Base-by-base conservation (phyloP, 2,329 filamentous ascomycete species). In the Talaromyces islandicus region DNA sequence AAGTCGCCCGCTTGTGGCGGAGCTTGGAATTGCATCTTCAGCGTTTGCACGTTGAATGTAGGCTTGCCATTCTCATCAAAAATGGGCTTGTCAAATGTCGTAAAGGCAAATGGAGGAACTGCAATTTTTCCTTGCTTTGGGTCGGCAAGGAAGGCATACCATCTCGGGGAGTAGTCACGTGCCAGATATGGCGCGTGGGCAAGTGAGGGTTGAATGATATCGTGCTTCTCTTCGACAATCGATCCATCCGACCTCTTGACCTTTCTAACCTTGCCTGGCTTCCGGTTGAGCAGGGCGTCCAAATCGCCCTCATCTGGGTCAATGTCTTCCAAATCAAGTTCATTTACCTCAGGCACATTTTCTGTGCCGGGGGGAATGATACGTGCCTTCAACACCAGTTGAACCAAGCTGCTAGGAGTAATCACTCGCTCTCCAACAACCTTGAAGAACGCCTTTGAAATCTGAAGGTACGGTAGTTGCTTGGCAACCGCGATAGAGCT, bases 391-490 rank as follows among this genome's bases (percentile, higher is more conserved):
- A 99, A 86, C 56, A 99, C 91, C 30, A 99, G 88, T 63, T 92
- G 93, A 24, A 97, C 93, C 41, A 99, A 84, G 60, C 92, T 96
- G 61, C 89, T 91, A 7, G 94, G 92, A 32, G 93, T 96, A 70
- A 99, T 91, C 73, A 88, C 89, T 66, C 89, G 90, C 78, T 99
- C 95, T 71, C 94, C 94, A 57, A 91, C 88, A 52, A 99, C 95
- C 81, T 99, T 99, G 86, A 99, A 99, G 78, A 96, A 99, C 7
- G 92, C 91, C 78, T 92, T 95, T 70, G 91, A 91, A 11, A 99
- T 86, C 60, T 89, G 85, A 59, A 99, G 82, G 64, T 86, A 85
- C 1, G 94, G 94, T 29, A 99, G 82, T 76, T 97, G 91, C 67
- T 86, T 86, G 29, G 92, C 92, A 30, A 97, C 88, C 53, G 78